Evolutionary conservation across 2,329 filamentous ascomycete species (phyloP), one percentile per base, ranked within the genome.

Genomic region (Curvularia spicifera): DNA sequence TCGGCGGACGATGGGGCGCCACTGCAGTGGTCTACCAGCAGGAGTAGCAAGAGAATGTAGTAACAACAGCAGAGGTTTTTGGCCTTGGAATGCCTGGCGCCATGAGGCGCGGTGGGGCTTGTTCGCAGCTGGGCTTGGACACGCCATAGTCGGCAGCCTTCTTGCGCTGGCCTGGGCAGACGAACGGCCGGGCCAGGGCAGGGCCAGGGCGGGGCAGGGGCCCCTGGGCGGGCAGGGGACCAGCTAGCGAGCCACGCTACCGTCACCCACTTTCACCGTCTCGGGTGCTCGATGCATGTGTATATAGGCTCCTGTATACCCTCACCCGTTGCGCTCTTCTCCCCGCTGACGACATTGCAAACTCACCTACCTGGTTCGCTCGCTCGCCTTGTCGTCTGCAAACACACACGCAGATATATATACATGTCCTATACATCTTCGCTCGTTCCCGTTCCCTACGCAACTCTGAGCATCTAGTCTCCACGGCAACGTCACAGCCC

Each of bases 231-330:
- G 9, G 8, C 58, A 59, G 62, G 60, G 56, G 40, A n/a, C 12
- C 45, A 22, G 50, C 64, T 70, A 68, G 64, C 59, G 66, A 68
- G 57, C 54, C 57, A 56, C 60, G 53, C 60, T 56, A 57, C 46
- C 40, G 26, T 61, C 64, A 62, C 63, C 63, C 67, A 64, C 68
- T 66, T 62, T 69, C 66, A 70, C 66, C 65, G 65, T 68, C 68
- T 68, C 65, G 64, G 61, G 57, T 53, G 68, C 28, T 24, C 61
- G 15, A 48, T 28, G 40, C 42, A 44, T 28, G 42, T 54, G 64
- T 68, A 69, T 69, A 69, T 69, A 69, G 64, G 50, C 57, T 57
- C 63, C 59, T 39, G 56, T 45, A 59, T 53, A 52, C 65, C 63
- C 61, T 59, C 59, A 48, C 56, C 39, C 54, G 49, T 59, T 50